Percentiles rank a stretch among this genome's conserved stretches.
Conservation (phyloP, 768 basidiomycete genomes). For the Rhizopogon rudus region DNA sequence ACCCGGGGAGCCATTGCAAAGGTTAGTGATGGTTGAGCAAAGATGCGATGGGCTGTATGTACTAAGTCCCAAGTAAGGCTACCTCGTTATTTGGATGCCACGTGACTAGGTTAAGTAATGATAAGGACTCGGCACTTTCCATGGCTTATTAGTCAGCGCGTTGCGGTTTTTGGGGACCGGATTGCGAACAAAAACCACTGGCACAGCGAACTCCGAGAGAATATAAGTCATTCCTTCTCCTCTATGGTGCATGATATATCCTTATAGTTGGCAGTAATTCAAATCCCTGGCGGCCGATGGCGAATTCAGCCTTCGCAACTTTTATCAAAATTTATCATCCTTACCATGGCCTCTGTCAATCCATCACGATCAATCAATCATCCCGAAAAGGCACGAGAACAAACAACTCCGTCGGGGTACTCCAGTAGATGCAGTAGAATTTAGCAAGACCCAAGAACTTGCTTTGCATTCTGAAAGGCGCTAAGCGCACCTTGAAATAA, state of each 20-base stretch:
- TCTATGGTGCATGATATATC: too few relatives aligned
- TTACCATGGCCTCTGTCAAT: neutral
- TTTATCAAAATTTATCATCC: neutral
- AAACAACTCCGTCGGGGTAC: neutral
- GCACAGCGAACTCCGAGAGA: too few relatives aligned
- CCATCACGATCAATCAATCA: neutral
- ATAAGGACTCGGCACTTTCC: too few relatives aligned
- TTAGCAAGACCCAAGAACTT: neutral
- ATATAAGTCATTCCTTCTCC: too few relatives aligned
- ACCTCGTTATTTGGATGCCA: neutral
- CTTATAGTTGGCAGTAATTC: too few relatives aligned
- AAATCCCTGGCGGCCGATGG: neutral
- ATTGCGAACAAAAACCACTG: too few relatives aligned
- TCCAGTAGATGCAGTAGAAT: neutral
- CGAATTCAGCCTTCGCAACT: too few relatives aligned
- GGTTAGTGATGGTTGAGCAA: neutral
- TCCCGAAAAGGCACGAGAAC: neutral
- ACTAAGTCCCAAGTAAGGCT: neutral
- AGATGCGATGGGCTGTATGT: neutral
- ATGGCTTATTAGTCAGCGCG: too few relatives aligned
- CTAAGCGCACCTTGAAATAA: neutral
- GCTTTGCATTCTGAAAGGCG: neutral
- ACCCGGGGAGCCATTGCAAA: constrained; percentile 1
- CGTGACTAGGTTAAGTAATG: neutral
- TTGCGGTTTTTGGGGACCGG: too few relatives aligned